Conservation (phyloP, 2,329 filamentous ascomycete genomes). For the Cladosporium halotolerans region DNA sequence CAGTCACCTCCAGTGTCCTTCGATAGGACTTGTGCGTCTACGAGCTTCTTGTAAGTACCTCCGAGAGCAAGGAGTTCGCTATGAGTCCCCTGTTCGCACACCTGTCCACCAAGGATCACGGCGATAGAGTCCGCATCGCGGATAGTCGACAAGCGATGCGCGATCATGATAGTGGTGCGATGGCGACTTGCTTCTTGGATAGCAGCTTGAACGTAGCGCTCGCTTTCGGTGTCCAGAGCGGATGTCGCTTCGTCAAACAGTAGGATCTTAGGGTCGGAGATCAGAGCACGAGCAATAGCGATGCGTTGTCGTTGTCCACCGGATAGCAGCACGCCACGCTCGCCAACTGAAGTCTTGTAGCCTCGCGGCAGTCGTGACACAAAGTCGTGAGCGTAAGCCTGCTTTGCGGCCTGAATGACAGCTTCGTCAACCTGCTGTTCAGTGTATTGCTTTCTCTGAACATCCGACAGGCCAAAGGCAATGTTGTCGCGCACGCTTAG, state of each 20-base stretch:
- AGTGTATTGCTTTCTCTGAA: conserved; percentile 50
- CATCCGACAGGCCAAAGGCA: conserved; percentile 50
- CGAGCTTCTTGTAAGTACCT: conserved; percentile 38
- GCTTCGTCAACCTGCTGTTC: conserved; percentile 56
- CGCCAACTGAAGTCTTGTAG: conserved; percentile 69
- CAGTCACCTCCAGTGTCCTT: conserved; percentile 6
- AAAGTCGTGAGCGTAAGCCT: conserved; percentile 58
- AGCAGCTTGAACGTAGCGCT: conserved; percentile 41
- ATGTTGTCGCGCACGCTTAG: conserved; percentile 57
- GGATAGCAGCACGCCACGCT: conserved; percentile 69
- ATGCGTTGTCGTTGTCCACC: conserved; percentile 77
- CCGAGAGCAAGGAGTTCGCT: conserved; percentile 54
- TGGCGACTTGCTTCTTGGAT: conserved; percentile 55
- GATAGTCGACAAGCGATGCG: conserved; percentile 68
- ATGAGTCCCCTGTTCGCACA: conserved; percentile 71
- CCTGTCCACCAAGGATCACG: conserved; percentile 63
- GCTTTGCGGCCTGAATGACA: conserved; percentile 42
- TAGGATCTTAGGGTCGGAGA: conserved; percentile 59
- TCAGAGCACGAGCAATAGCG: conserved; percentile 65
- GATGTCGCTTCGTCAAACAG: conserved; percentile 73
- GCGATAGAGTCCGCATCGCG: conserved; percentile 73
- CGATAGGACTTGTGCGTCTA: conserved; percentile 28
- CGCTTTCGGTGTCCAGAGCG: conserved; percentile 54
- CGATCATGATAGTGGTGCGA: conserved; percentile 69
- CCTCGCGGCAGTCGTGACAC: conserved; percentile 57